Base-by-base conservation (phyloP, 2,329 filamentous ascomycete genomes). In the Paradendryphiella salina region DNA sequence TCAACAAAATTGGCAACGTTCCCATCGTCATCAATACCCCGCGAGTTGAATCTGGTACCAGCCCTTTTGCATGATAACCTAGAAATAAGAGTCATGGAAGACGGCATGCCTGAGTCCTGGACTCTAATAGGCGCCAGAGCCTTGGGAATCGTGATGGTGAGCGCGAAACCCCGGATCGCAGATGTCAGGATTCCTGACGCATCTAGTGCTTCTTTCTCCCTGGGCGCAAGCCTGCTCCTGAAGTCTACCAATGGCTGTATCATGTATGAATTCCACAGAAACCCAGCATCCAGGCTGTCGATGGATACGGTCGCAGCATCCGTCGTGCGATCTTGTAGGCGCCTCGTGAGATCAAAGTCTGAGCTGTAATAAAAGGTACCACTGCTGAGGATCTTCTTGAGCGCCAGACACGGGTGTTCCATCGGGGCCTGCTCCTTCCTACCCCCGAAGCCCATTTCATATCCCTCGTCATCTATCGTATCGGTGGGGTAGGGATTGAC, bases 1-100 rank as follows among this genome's bases (percentile, higher is more conserved):
- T 99, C 94, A n/a, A 97, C 94, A 73, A 96, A 99, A 73, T 99
- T 99, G 54, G 94, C 92, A 21, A 97, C 94, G 64, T 97, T 90
- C 11, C 94, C 94, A 67, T 97, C 91, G 70, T 99, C 94, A 67
- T 99, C 94, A 58, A 99, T 96, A 32, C 94, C 94, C 61, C 94
- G 83, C n/a, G 93, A 88, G 72, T 97, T 97, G 79, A 97, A 99
- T 33, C 94, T 84, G 13, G 94, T 99, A 17, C 94, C 94, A 14
- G 94, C 94, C 75, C 93, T 85, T 61, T 86, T 83, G 67, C 92
- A 97, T 1, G 94, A 97, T 31, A 97, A 79, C 26, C 94, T 84
- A 1, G 94, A 97, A 55, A 97, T 94, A 17, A 97, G 80, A 0
- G 92, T 96, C 63, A 99, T 79, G 46, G 85, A 87, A 1, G 91